Conservation (phyloP, 495 filamentous ascomycete species). For the Podospora didyma region DNA sequence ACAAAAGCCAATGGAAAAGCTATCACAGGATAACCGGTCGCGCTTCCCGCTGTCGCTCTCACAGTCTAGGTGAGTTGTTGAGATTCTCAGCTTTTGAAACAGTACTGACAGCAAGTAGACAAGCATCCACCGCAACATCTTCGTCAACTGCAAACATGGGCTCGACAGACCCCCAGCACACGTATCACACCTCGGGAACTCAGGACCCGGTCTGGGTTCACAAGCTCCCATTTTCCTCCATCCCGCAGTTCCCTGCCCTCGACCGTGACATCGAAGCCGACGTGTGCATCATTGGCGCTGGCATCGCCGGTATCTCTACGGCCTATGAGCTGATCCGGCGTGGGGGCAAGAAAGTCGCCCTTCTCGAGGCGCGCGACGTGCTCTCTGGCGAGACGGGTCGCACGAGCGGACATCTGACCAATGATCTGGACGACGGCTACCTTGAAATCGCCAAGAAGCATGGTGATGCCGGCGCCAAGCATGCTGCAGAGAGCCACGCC, state of each 20-base stretch:
- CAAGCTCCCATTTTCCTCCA: conserved; percentile 42
- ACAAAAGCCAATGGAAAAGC: too few relatives aligned
- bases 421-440: conserved; percentile 51
- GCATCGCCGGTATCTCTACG: conserved; percentile 50
- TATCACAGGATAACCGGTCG: too few relatives aligned
- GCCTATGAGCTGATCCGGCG: conserved; percentile 53
- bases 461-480: conserved; percentile 41
- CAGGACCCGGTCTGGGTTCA: conserved; percentile 52
- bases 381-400: conserved; percentile 51
- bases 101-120: too few relatives aligned
- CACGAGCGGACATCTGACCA: conserved; percentile 53
- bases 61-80: not conserved
- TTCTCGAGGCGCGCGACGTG: conserved; percentile 52
- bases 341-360: conserved; percentile 44
- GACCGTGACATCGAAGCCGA: conserved; percentile 36
- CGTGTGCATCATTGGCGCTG: conserved; percentile 50
- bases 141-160: not conserved
- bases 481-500: conserved; percentile 50
- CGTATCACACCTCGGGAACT: conserved; percentile 46
- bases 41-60: not conserved
- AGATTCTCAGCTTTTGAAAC: not conserved
- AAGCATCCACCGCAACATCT: not conserved
- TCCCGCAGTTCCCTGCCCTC: conserved; percentile 45
- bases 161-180: conserved; percentile 19
- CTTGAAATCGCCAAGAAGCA: conserved; percentile 48